phyloP scores from a whole-genome alignment of 495 filamentous ascomycete genomes.

The Niebla homalea region DNA sequence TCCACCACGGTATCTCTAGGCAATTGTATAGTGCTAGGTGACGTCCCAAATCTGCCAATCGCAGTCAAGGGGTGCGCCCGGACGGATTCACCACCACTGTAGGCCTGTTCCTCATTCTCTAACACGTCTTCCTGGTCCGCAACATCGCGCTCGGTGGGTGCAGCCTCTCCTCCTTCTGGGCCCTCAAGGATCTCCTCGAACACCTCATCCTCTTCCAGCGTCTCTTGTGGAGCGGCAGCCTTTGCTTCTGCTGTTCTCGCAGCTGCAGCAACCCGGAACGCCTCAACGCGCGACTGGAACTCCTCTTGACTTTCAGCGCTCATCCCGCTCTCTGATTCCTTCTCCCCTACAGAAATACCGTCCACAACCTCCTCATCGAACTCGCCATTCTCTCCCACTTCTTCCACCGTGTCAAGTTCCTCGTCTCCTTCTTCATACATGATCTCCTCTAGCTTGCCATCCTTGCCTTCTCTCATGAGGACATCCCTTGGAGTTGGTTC shows the following conservation, averaged over 20 bases:
- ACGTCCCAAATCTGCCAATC: constrained; percentile 49
- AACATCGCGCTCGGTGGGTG: not conserved
- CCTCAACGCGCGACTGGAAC: not conserved
- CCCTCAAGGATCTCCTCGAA: not conserved
- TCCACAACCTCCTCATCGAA: constrained; percentile 6
- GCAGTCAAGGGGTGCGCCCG: constrained; percentile 54
- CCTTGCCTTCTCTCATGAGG: constrained; percentile 42
- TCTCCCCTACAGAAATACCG: constrained; percentile 23
- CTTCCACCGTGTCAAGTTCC: not conserved
- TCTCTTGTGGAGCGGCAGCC: not conserved
- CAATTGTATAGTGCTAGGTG: constrained; percentile 56
- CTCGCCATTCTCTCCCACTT: not conserved
- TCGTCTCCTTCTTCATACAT: constrained; percentile 15
- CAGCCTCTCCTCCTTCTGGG: not conserved
- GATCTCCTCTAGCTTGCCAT: constrained; percentile 50
- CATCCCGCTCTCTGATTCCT: constrained; percentile 25
- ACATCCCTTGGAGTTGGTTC: constrained; percentile 25
- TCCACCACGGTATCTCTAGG: constrained; percentile 52
- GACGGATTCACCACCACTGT: constrained; percentile 19
- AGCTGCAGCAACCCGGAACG: not conserved
- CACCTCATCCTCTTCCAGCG: not conserved
- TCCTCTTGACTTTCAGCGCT: constrained; percentile 11
- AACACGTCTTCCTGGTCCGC: not conserved
- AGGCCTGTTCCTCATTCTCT: constrained; percentile 4
- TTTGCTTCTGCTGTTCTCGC: not conserved